A percentile compares a stretch with the other conserved stretches of the same genome.
Evolutionary conservation across 2,329 filamentous ascomycete genomes (phyloP).

Genomic region (Chaetoscypha palmicola): DNA sequence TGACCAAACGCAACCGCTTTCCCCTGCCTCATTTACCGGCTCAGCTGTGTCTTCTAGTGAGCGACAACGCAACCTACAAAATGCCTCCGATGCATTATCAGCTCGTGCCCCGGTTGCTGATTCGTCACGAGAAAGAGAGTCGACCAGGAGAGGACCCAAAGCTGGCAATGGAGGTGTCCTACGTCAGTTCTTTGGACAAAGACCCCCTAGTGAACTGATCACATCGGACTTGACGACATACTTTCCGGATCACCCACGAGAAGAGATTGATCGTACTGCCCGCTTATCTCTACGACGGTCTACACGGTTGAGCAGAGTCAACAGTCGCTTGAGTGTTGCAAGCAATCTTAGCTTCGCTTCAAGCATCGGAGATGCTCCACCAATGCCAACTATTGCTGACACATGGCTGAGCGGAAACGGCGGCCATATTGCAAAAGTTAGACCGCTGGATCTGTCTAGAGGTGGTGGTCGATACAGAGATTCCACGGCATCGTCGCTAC

Average conservation of each 20-base stretch:
- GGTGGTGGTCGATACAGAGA: slow-evolving; percentile 59
- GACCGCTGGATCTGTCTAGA: slow-evolving; percentile 37
- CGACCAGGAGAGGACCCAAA: slow-evolving; percentile 20
- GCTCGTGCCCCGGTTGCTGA: slow-evolving; percentile 39
- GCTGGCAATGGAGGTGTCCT: slow-evolving; percentile 49
- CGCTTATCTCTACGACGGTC: slow-evolving; percentile 87
- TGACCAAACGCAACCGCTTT: slow-evolving; percentile 72
- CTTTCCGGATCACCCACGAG: slow-evolving; percentile 89
- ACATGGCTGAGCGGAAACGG: slow-evolving; percentile 69
- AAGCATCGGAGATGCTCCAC: slow-evolving; percentile 85
- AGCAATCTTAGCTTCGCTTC: slow-evolving; percentile 92
- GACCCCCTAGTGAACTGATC: slow-evolving; percentile 94
- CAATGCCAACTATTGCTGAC: slow-evolving; percentile 92
- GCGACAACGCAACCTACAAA: slow-evolving; percentile 59
- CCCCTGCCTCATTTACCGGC: slow-evolving; percentile 59
- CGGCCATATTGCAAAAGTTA: slow-evolving; percentile 45
- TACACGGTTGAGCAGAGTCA: slow-evolving; percentile 82
- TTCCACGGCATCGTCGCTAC: slow-evolving; percentile 79
- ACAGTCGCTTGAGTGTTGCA: slow-evolving; percentile 86
- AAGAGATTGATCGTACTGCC: slow-evolving; percentile 93
- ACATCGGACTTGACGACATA: slow-evolving; percentile 94
- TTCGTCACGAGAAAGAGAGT: slow-evolving; percentile 31
- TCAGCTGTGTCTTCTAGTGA: slow-evolving; percentile 40
- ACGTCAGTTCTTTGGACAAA: slow-evolving; percentile 80
- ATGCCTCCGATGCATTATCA: slow-evolving; percentile 51